Base-by-base conservation (phyloP, 2,329 filamentous ascomycete species). In the Alternaria brassicae region DNA sequence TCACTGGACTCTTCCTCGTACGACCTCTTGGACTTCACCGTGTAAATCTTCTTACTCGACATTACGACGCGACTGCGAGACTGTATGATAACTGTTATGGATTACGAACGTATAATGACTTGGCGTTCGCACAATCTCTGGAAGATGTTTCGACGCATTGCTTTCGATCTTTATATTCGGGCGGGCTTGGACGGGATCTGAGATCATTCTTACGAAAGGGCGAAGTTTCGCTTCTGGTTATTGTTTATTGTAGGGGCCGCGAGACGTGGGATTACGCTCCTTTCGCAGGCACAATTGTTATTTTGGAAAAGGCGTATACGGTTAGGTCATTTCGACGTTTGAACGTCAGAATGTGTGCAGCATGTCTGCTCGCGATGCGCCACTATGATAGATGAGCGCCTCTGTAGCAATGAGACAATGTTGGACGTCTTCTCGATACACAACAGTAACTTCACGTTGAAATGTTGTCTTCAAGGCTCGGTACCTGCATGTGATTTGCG, bases 11-110 rank as follows among this genome's bases (percentile, higher is more conserved):
- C 65, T 10, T 63, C 58, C 28, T 65, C 61, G 12, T 77, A 74
- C 60, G 74, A 77, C 49, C 72, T 77, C 39, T 63, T 78, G 60
- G 73, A 77, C 62, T 78, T 78, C 51, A 68, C 56, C 45, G 63
- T 72, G 58, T 76, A 69, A 63, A 65, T 36, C n/a, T 34, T 52
- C 40, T 23, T 37, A 27, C 19, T 25, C n/a, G 39, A 48, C 50
- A 3, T 25, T 36, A 50, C 42, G 34, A 39, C 50, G 47, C 56
- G 34, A 47, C 61, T 52, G 56, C 41, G 49, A 50, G 60, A 64
- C 51, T 76, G 72, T 76, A 74, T 69, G 62, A 76, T 73, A 73
- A 30, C 40, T 60, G 40, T 50, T 39, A 52, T 41, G 53, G 41
- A 17, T 60, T 60, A 60, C 27, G 57, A 58, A 56, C 57, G 47